phyloP scores from a whole-genome alignment of 1,139 yeast genomes.

The Pichia sp. region DNA sequence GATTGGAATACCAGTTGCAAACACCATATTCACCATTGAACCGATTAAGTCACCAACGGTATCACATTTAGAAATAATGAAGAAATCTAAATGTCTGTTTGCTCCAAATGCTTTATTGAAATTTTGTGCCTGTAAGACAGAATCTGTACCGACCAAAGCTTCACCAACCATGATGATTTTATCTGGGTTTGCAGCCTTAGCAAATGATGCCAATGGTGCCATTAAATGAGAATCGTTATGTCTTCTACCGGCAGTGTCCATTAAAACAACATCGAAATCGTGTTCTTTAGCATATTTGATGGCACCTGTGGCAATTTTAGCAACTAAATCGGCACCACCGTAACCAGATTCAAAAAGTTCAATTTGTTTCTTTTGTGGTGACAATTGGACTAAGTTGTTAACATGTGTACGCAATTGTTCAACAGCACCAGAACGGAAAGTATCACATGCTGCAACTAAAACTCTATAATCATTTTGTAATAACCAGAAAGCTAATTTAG shows the following conservation, averaged over 20 bases:
- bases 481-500: constrained; percentile 94
- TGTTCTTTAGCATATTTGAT: constrained; percentile 69
- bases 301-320: constrained; percentile 93
- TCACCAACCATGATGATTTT: constrained; percentile 99
- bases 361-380: constrained; percentile 49
- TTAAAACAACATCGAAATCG: constrained; percentile 79
- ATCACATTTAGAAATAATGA: constrained; percentile 92
- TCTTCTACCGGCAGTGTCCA: constrained; percentile 98
- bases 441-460: constrained; percentile 94
- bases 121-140: constrained; percentile 92
- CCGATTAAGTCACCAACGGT: constrained; percentile 98
- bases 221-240: constrained; percentile 93
- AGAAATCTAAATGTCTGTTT: constrained; percentile 78
- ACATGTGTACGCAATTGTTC: constrained; percentile 96
- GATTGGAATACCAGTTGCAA: constrained; percentile 94
- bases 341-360: constrained; percentile 94
- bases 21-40: constrained; percentile 96
- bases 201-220: constrained; percentile 96
- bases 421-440: constrained; percentile 97
- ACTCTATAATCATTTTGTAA: constrained; percentile 86
- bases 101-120: constrained; percentile 94
- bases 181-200: constrained; percentile 94
- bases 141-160: constrained; percentile 96
- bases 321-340: constrained; percentile 93
- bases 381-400: constrained; percentile 67